These are phyloP conservation scores for Metschnikowia santaceciliae DNA, from an alignment of 805 yeast genomes.

Conservation along the genomic window DNA sequence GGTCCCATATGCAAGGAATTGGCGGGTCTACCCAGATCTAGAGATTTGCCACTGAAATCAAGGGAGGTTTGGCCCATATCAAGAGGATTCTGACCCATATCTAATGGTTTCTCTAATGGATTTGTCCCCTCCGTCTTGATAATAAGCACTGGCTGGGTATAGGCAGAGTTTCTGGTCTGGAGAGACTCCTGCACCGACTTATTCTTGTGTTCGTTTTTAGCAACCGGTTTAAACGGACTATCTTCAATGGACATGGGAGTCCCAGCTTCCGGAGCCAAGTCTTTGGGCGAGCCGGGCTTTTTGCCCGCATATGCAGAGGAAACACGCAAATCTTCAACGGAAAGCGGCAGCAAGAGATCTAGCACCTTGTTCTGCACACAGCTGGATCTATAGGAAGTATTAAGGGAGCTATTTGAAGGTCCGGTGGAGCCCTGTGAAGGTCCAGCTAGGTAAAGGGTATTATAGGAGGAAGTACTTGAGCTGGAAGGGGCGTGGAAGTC, in stretches of 20 bases:
- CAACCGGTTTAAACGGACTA: slow-evolving; percentile 6
- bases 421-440: too few species aligned
- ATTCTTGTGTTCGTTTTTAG: background rate
- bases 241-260: slow-evolving; percentile 33
- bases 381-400: background rate
- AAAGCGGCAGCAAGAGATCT: slow-evolving; percentile 39
- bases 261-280: slow-evolving; percentile 3
- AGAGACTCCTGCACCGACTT: background rate
- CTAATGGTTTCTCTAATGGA: too few species aligned
- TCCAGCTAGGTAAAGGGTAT: too few species aligned
- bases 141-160: background rate
- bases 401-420: background rate
- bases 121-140: background rate
- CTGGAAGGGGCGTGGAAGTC: background rate
- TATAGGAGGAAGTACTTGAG: background rate
- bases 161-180: background rate
- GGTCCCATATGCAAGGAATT: too few species aligned
- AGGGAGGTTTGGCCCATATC: too few species aligned
- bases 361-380: slow-evolving; percentile 21
- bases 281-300: slow-evolving; percentile 2
- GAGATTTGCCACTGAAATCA: too few species aligned
- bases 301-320: slow-evolving; percentile 11
- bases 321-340: slow-evolving; percentile 34
- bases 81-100: too few species aligned
- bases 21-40: too few species aligned